phyloP scores from a whole-genome alignment of 352 stramenopile genomes.

The Peronospora destructor region DNA sequence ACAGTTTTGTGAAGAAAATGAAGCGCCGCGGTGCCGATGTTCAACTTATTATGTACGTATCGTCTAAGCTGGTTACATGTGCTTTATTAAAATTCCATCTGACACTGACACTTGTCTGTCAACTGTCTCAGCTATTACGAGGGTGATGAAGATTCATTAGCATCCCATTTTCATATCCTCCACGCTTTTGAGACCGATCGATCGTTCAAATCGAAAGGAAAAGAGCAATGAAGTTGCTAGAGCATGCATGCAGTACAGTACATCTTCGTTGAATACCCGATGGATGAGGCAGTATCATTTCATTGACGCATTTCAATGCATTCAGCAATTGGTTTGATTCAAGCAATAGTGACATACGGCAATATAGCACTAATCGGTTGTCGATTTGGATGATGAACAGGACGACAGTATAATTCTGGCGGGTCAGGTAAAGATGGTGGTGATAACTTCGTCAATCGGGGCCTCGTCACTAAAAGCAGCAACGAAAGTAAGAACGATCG shows the following conservation, averaged over 20 bases:
- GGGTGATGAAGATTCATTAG: conserved; percentile 25
- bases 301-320: too few species aligned
- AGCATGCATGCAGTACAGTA: conserved; percentile 27
- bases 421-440: too few species aligned
- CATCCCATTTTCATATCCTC: conserved; percentile 38
- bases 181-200: conserved; percentile 30
- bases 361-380: too few species aligned
- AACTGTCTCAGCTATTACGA: conserved; percentile 33
- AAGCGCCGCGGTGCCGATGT: conserved; percentile 21
- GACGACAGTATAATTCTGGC: too few species aligned
- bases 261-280: conserved; percentile 28
- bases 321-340: too few species aligned
- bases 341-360: too few species aligned
- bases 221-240: conserved; percentile 20
- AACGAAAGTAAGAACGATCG: too few species aligned
- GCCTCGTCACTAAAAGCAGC: too few species aligned
- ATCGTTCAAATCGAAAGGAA: conserved; percentile 23
- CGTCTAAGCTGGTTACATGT: not conserved
- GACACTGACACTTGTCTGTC: not conserved
- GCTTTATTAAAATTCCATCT: not conserved
- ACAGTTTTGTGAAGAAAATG: conserved; percentile 40
- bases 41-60: conserved; percentile 39
- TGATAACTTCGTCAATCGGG: too few species aligned
- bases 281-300: not conserved
- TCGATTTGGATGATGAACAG: too few species aligned